A percentile compares a stretch with the other conserved stretches of the same genome.
Conservation (phyloP, 352 stramenopile genomes). For the Globisporangium nunn region DNA sequence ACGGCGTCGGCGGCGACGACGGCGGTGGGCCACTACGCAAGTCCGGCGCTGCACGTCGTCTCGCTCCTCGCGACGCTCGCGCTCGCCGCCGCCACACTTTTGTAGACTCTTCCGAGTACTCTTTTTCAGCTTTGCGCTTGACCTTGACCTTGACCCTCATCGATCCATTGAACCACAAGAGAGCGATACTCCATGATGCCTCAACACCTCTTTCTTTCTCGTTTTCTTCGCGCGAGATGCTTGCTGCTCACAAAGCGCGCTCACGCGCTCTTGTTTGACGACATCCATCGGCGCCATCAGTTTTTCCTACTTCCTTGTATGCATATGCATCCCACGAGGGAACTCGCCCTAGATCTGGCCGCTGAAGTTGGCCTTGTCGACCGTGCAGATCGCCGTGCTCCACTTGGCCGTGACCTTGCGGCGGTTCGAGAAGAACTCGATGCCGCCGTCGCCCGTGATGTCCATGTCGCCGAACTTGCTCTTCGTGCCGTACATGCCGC, state of each 20-base stretch:
- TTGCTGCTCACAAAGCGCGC: too few relatives aligned
- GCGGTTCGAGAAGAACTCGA: constrained; percentile 97
- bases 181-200: too few relatives aligned
- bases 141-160: too few relatives aligned
- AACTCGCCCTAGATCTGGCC: constrained; percentile 33
- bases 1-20: neutral
- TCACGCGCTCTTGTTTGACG: too few relatives aligned
- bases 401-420: constrained; percentile 97
- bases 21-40: neutral
- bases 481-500: constrained; percentile 93
- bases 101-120: too few relatives aligned
- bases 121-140: too few relatives aligned
- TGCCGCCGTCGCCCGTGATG: constrained; percentile 94
- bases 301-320: too few relatives aligned
- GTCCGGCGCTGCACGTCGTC: constrained; percentile 1
- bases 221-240: too few relatives aligned
- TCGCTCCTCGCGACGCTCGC: constrained; percentile 8
- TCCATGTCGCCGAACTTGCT: constrained; percentile 98
- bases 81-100: neutral
- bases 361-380: constrained; percentile 66
- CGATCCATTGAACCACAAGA: too few relatives aligned
- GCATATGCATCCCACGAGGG: too few relatives aligned
- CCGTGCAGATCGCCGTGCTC: constrained; percentile 41
- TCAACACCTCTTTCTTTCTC: too few relatives aligned
- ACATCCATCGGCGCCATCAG: too few relatives aligned